Base-by-base conservation (phyloP, 306 rosid species). In the Lathyrus aphaca region DNA sequence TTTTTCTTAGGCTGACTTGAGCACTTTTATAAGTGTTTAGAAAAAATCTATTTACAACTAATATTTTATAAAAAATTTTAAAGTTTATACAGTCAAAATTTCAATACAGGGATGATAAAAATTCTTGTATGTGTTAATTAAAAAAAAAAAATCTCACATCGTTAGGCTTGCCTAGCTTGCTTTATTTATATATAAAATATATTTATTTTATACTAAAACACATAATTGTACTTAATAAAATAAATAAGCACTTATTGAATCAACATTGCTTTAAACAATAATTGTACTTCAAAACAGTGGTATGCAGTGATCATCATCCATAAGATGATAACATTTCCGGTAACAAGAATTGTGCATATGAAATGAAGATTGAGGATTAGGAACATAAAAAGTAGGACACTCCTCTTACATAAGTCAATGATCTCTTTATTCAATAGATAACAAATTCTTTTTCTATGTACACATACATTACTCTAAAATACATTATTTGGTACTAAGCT, bases 401-500 rank as follows among this genome's bases (percentile, higher is more conserved):
- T 27, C 38, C 11, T 13, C 21, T 42, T 32, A 46, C 40, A 60
- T 30, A 60, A 60, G 61, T 19, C 53, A 10, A 45, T 44, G 27
- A 48, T 37, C 27, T 49, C 9, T 7, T 16, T 46, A 51, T 42
- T 73, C 45, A 51, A 66, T 53, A 35, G 39, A 45, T 10, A 29
- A 29, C 58, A 58, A 48, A 56, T 61, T 49, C 38, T 53, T 37
- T 27, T 62, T 71, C 42, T 45, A 21, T 49, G 1, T 40, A 45
- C 30, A 45, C 30, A 35, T 10, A 18, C 15, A 46, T 15, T 5
- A 13, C 13, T 25, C 35, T 18, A 39, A 39, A 55, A 1, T 76
- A 23, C 63, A 56, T 27, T 19, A 30, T 30, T 50, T 63, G 56
- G 40, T 59, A 64, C 53, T 72, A 58, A 39, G 35, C 35, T n/a